Evolutionary conservation across 352 stramenopile genomes (phyloP), one percentile per base, ranked within the genome.

Genomic region (Pythium myriotylum): DNA sequence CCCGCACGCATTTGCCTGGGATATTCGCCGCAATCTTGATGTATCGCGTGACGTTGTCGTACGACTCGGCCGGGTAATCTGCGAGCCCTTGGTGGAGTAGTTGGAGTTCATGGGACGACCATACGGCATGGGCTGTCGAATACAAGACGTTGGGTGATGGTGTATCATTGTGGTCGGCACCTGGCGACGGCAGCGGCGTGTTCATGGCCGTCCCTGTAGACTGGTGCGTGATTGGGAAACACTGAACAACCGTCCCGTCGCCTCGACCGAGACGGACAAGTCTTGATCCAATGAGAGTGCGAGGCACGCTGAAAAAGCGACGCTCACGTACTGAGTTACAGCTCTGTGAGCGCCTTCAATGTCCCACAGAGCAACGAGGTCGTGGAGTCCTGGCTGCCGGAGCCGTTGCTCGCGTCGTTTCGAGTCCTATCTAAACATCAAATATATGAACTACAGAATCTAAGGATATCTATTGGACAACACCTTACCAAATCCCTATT

Each of bases 41-140:
- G 70, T 90, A 94, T 9, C 82, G 77, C n/a, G 84, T 94, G 48
- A 92, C 78, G 52, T 88, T 90, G 58, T 92, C 82, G 61, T 81
- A 88, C 26, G 81, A 58, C 43, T 88, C 76, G 40, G 62, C 57
- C 0, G 79, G 75, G 63, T 85, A 94, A 35, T 82, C 72, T 0
- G 61, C 55, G 48, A 94, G 71, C 6, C 77, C 82, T 29, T 72
- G 53, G 41, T 86, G 79, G 26, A 93, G 68, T 20, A 75, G 68
- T 51, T 93, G 81, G 26, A 91, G 72, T 54, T 93, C 84, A 29
- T 89, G 77, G 0, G 68, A 26, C 7, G 76, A 72, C 84, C 84
- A 93, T 12, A 70, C 53, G 0, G 84, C 62, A 50, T 88, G 70
- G 1, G 73, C 62, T 0, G 79, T 89, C 29, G 81, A 88, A 64